These are phyloP conservation scores for Pythium rishiriense DNA, from an alignment of 352 stramenopile genomes.

Conservation along the genomic window DNA sequence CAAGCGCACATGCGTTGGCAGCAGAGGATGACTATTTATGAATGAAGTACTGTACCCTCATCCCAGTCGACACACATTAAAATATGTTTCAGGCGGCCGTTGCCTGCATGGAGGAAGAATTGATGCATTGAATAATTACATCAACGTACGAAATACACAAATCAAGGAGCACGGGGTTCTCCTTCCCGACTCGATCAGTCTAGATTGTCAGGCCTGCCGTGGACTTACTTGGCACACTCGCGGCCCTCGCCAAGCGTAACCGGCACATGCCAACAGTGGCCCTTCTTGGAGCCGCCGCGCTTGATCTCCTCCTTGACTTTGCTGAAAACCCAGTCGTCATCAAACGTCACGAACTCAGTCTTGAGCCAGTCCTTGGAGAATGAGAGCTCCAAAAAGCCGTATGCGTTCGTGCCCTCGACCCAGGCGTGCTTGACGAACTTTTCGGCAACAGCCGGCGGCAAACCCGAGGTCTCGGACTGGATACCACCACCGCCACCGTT, in stretches of 20 bases:
- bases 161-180: not conserved
- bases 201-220: not conserved
- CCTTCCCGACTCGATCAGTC: not conserved
- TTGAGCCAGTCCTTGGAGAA: conserved; percentile 87
- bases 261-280: conserved; percentile 85
- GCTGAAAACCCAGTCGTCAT: conserved; percentile 79
- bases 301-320: conserved; percentile 74
- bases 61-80: no score
- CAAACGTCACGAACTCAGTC: conserved; percentile 84
- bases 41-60: not conserved
- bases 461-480: conserved; percentile 80
- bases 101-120: not conserved
- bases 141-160: not conserved
- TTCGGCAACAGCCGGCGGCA: conserved; percentile 64
- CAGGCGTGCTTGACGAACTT: conserved; percentile 83
- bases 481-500: conserved; percentile 87
- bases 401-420: conserved; percentile 77
- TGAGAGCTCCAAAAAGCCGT: conserved; percentile 85
- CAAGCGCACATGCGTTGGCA: not conserved
- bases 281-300: conserved; percentile 74
- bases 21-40: conserved; percentile 19
- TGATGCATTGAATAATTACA: not conserved
- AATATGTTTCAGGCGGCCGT: no score
- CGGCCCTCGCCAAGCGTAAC: conserved; percentile 64
- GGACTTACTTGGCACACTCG: conserved; percentile 44